A percentile compares a stretch with the other conserved stretches of the same genome.
phyloP scores from a whole-genome alignment of 108 stramenopile genomes.

The Nitzschia palea region DNA sequence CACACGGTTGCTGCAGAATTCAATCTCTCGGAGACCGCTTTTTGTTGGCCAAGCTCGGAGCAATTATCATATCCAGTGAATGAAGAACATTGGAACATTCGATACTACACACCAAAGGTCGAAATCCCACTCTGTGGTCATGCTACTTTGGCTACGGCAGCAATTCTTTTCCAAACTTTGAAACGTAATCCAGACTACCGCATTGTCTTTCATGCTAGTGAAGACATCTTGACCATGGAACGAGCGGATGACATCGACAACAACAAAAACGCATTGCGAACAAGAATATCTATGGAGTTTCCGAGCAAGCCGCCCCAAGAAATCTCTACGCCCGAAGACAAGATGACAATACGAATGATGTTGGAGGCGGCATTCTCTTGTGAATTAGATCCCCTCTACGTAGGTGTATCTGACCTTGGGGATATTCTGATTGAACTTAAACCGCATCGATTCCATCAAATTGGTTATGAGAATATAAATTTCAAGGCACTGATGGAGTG shows the following conservation, averaged over 20 bases:
- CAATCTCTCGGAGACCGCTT: constrained; percentile 94
- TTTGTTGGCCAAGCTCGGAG: constrained; percentile 51
- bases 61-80: constrained; percentile 8
- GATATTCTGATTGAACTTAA: constrained; percentile 81
- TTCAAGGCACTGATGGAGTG: constrained; percentile 54
- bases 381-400: constrained; percentile 46
- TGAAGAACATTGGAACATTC: constrained; percentile 60
- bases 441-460: constrained; percentile 50
- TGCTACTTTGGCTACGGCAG: constrained; percentile 76
- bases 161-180: constrained; percentile 48
- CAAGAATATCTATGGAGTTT: constrained; percentile 51
- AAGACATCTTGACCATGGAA: constrained; percentile 38
- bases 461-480: constrained; percentile 48
- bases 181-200: background rate
- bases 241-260: background rate
- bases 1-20: constrained; percentile 87
- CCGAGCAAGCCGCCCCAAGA: constrained; percentile 44
- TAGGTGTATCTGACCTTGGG: constrained; percentile 67
- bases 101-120: constrained; percentile 65
- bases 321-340: constrained; percentile 26
- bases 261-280: background rate
- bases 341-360: constrained; percentile 53
- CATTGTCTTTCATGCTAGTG: constrained; percentile 60
- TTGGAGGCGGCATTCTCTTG: constrained; percentile 52
- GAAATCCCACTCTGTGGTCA: constrained; percentile 96